A percentile compares a stretch with the other conserved stretches of the same genome.
Conservation (phyloP, 2,329 filamentous ascomycete species). For the Fusarium falciforme region DNA sequence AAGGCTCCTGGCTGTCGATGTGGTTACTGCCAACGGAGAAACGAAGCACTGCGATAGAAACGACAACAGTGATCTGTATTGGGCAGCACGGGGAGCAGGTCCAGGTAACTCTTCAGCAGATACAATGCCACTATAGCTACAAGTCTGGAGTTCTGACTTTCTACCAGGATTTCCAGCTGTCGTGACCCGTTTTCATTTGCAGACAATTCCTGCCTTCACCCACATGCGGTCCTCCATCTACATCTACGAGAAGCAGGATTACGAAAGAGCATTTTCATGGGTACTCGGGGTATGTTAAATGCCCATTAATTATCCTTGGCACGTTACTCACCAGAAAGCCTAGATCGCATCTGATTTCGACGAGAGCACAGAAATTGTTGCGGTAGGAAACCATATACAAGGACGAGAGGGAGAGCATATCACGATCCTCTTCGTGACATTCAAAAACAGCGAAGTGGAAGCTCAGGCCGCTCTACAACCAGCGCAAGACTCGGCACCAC, state of each 20-base stretch:
- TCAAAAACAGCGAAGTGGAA: conserved; percentile 51
- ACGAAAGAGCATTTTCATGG: conserved; percentile 60
- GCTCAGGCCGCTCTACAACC: conserved; percentile 50
- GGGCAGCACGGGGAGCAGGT: conserved; percentile 61
- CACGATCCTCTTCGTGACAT: conserved; percentile 54
- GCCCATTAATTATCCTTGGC: neutral
- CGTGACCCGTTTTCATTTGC: conserved; percentile 62
- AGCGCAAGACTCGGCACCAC: conserved; percentile 52
- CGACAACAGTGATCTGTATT: conserved; percentile 60
- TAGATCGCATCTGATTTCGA: conserved; percentile 27
- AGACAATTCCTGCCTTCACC: conserved; percentile 46
- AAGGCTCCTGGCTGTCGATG: conserved; percentile 57
- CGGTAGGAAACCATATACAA: conserved; percentile 20
- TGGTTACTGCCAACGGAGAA: conserved; percentile 58
- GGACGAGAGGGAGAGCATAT: conserved; percentile 38
- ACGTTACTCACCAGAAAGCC: neutral
- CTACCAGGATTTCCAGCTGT: conserved; percentile 62
- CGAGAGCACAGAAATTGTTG: conserved; percentile 28
- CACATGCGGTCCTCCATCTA: conserved; percentile 54
- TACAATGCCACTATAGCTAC: neutral
- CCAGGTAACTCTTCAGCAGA: conserved; percentile 41
- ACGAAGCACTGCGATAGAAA: conserved; percentile 49
- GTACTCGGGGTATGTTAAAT: conserved; percentile 50
- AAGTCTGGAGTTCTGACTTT: neutral
- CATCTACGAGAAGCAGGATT: conserved; percentile 59